These are phyloP conservation scores for Apophysomyces ossiformis DNA, from an alignment of 371 early-diverging fungal genomes.

Conservation along the genomic window DNA sequence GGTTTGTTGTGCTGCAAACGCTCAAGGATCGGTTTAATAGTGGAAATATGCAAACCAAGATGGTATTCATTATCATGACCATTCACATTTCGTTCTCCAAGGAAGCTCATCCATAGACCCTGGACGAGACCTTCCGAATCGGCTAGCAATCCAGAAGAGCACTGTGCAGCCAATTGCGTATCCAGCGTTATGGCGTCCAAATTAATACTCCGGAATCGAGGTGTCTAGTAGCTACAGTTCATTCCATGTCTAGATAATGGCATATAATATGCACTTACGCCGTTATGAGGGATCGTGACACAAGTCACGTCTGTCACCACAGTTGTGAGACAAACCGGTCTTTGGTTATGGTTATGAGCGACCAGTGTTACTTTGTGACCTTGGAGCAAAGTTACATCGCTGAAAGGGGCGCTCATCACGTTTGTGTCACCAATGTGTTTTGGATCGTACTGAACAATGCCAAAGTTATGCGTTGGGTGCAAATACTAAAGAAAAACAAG, in stretches of 20 bases:
- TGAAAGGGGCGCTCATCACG: constrained; percentile 67
- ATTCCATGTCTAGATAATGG: not conserved
- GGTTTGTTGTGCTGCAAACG: constrained; percentile 49
- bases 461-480: constrained; percentile 87
- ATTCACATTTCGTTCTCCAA: constrained; percentile 74
- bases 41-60: constrained; percentile 70
- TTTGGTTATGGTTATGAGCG: constrained; percentile 81
- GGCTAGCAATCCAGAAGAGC: constrained; percentile 85
- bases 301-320: constrained; percentile 80
- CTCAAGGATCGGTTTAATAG: constrained; percentile 58
- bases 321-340: constrained; percentile 75
- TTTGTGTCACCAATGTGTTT: constrained; percentile 72
- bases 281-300: constrained; percentile 80
- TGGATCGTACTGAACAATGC: constrained; percentile 80
- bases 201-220: constrained; percentile 82
- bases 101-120: constrained; percentile 85
- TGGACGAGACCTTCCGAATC: constrained; percentile 75
- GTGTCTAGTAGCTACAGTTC: constrained; percentile 55
- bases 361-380: constrained; percentile 69
- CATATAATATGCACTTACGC: constrained; percentile 34
- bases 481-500: constrained; percentile 51
- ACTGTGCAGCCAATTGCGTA: constrained; percentile 83
- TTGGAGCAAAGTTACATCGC: constrained; percentile 63
- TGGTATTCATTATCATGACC: constrained; percentile 82
- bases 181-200: constrained; percentile 88